Evolutionary conservation across 257 asterid species (phyloP), one percentile per base, ranked within the genome.

Genomic region (Salvia splendens): DNA sequence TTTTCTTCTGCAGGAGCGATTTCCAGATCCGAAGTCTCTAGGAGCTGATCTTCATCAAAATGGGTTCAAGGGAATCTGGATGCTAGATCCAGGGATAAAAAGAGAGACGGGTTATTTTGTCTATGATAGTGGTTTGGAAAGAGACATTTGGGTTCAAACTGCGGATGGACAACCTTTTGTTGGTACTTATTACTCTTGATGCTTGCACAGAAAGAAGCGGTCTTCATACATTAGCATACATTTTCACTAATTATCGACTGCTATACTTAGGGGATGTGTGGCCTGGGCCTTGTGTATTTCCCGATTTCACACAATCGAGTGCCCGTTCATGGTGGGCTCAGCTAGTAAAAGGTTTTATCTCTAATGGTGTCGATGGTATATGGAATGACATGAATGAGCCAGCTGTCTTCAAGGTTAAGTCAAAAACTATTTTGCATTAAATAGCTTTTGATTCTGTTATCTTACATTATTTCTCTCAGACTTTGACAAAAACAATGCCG

Each of bases 301-400:
- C 97, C 43, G 97, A 93, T 79, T 93, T 73, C 79, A 93, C 96
- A 38, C 95, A 80, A 70, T 84, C 86, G 51, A 80, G 73, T 67
- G 88, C 89, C 28, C 90, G 97, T 61, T 84, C 86, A 24, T 93
- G 99, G 99, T 93, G 99, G 99, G 86, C 95, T 67, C 73, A 80
- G 78, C 88, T 93, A 41, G 97, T 93, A 66, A 90, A 84, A 77
- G 95, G 75, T 65, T 93, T 93, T 73, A 56, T 77, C 49, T 55
- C 84, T 32, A 86, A 88, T 79, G 99, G 97, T n/a, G 99, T 90
- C 65, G 96, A 90, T 71, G 99, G 97, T 61, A 93, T 93, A 81
- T 90, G 99, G 99, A 93, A 93, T 77, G 99, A 93, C 73, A 93
- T 93, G 99, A 93, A 93, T 50, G 99, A 90, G 69, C 99, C 99